Percentiles rank a stretch among this genome's conserved stretches.
Conservation (phyloP, 768 basidiomycete genomes). For the Chalciporus pseudorubinellus region DNA sequence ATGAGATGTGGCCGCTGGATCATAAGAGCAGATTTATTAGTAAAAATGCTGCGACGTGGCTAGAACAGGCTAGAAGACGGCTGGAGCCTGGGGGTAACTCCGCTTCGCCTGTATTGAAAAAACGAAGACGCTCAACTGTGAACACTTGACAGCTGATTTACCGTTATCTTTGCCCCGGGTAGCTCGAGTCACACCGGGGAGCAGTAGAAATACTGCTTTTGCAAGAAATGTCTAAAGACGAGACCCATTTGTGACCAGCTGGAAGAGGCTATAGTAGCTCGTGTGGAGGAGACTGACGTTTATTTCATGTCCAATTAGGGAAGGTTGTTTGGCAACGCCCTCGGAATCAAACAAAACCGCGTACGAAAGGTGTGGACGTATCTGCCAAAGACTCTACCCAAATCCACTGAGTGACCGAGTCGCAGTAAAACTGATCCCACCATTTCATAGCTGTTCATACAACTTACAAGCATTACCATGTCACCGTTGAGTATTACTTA, state of each 20-base stretch:
- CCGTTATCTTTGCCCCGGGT: too few relatives aligned
- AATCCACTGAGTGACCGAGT: conserved; percentile 2
- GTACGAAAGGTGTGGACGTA: background rate
- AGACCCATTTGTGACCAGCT: too few relatives aligned
- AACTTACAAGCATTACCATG: conserved; percentile 13
- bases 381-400: conserved; percentile 1
- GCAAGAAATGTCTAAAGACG: too few relatives aligned
- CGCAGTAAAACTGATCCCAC: background rate
- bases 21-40: too few relatives aligned
- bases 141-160: too few relatives aligned
- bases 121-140: too few relatives aligned
- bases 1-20: too few relatives aligned
- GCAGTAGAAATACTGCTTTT: too few relatives aligned
- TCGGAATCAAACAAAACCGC: conserved; percentile 25
- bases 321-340: conserved; percentile 28
- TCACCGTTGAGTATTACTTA: conserved; percentile 30
- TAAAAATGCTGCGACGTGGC: background rate
- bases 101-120: background rate
- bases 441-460: background rate
- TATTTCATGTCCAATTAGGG: background rate
- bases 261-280: too few relatives aligned
- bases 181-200: too few relatives aligned
- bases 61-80: too few relatives aligned
- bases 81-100: background rate
- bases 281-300: too few relatives aligned